Percentiles rank a stretch among this genome's conserved stretches.
phyloP scores from a whole-genome alignment of 2,329 filamentous ascomycete species.

The Gaeumannomyces tritici region DNA sequence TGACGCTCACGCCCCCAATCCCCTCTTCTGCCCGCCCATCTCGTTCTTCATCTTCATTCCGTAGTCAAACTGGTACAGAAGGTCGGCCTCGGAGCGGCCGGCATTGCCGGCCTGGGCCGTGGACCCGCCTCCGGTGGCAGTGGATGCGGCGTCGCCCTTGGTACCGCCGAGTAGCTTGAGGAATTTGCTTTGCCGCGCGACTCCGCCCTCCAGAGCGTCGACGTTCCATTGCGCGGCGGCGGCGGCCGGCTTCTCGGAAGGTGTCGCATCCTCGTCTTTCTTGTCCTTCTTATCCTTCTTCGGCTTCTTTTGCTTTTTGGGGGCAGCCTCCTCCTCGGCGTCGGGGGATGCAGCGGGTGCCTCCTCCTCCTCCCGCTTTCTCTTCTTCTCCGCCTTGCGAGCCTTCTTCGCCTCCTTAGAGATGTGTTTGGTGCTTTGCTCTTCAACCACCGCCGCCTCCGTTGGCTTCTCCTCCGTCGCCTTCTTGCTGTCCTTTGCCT shows the following conservation, averaged over 20 bases:
- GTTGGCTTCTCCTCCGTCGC: slow-evolving; percentile 10
- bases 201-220: slow-evolving; percentile 37
- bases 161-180: slow-evolving; percentile 45
- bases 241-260: slow-evolving; percentile 14
- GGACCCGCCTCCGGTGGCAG: slow-evolving; percentile 1
- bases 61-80: slow-evolving; percentile 46
- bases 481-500: neutral
- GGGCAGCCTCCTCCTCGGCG: slow-evolving; percentile 11
- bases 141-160: slow-evolving; percentile 24
- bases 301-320: slow-evolving; percentile 15
- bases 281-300: slow-evolving; percentile 29
- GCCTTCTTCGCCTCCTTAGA: slow-evolving; percentile 11
- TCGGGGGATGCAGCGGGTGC: slow-evolving; percentile 17
- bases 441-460: slow-evolving; percentile 6
- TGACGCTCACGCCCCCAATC: slow-evolving; percentile 38
- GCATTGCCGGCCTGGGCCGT: neutral
- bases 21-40: slow-evolving; percentile 35
- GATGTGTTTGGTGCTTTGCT: slow-evolving; percentile 13
- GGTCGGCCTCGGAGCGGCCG: slow-evolving; percentile 25
- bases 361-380: slow-evolving; percentile 14
- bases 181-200: slow-evolving; percentile 44
- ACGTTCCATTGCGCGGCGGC: slow-evolving; percentile 42
- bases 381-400: slow-evolving; percentile 17
- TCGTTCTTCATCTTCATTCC: slow-evolving; percentile 49
- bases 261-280: slow-evolving; percentile 18